Base-by-base conservation (phyloP, 2,329 filamentous ascomycete species). In the Stemphylium vesicarium region DNA sequence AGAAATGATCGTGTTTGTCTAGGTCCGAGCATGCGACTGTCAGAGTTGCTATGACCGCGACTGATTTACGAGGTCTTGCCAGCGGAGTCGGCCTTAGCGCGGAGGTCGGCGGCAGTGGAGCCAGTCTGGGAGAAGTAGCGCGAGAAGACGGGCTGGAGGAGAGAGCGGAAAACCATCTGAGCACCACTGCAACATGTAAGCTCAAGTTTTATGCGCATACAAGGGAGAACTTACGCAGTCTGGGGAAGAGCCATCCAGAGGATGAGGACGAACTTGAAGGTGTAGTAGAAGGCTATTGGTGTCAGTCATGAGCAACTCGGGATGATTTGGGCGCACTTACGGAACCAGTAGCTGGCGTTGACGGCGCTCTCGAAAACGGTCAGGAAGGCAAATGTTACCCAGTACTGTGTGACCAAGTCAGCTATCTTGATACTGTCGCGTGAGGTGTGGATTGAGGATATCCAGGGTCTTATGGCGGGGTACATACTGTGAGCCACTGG, bases 231-330 rank as follows among this genome's bases (percentile, higher is more conserved):
- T 76, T 88, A 97, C 94, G 84, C 84, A 83, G 96, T 97, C 79
- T 91, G 85, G 78, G 95, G 95, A 73, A 99, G 92, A 69, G 94
- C 88, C 82, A 99, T 92, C 95, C 95, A 99, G 77, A 99, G 88
- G 71, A 98, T 85, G 78, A 98, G 90, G 75, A 96, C 83, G 76
- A 99, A 97, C 86, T 99, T 99, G 90, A 99, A 98, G 76, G 93
- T 94, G 81, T 91, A 99, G 89, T 99, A 99, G 84, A 99, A 99
- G 75, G 95, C 79, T 78, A 52, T n/a, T 8, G 31, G 20, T 16
- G 53, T 70, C 50, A 67, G 65, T 55, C 18, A 29, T 10, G 52
- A 16, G 22, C 13, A 26, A 18, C 31, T 15, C 20, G 33, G 11
- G 36, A 29, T 9, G 10, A 22, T 36, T 13, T 12, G 11, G 20